A percentile compares a stretch with the other conserved stretches of the same genome.
Evolutionary conservation across 768 basidiomycete genomes (phyloP).

Genomic region (Hemileccinum rubropunctum): DNA sequence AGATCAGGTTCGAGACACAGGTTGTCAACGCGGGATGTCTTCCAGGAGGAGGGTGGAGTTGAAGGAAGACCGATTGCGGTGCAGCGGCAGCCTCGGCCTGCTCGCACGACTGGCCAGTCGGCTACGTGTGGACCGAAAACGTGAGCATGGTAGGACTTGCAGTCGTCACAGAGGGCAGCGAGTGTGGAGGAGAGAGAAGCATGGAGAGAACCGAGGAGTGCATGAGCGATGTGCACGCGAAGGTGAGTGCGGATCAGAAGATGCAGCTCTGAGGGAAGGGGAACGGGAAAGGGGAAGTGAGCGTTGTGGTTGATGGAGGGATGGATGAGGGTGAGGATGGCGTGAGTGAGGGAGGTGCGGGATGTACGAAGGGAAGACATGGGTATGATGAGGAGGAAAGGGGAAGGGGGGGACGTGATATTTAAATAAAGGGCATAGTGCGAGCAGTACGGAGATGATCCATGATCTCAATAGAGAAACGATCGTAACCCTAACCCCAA

Average conservation of each 20-base stretch:
- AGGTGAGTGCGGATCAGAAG: slow-evolving; percentile 50
- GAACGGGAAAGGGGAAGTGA: slow-evolving; percentile 20
- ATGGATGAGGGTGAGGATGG: slow-evolving; percentile 49
- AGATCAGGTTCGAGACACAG: slow-evolving; percentile 16
- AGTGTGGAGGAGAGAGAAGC: slow-evolving; percentile 35
- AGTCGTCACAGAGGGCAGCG: slow-evolving; percentile 43
- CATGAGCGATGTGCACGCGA: slow-evolving; percentile 39
- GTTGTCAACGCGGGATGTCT: slow-evolving; percentile 3
- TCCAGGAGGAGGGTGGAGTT: slow-evolving; percentile 5
- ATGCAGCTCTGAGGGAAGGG: slow-evolving; percentile 52
- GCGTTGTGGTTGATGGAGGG: slow-evolving; percentile 37
- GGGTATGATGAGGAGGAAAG: not conserved
- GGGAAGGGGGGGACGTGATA: slow-evolving; percentile 1
- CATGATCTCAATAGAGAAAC: slow-evolving; percentile 11
- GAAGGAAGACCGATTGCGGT: slow-evolving; percentile 21
- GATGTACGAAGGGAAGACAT: slow-evolving; percentile 34
- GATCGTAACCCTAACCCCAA: slow-evolving; percentile 33
- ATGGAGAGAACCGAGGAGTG: slow-evolving; percentile 42
- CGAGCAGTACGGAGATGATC: slow-evolving; percentile 24
- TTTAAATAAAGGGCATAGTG: slow-evolving; percentile 14
- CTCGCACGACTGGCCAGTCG: slow-evolving; percentile 51
- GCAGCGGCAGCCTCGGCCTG: slow-evolving; percentile 47
- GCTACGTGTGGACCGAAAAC: slow-evolving; percentile 53
- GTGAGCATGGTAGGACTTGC: slow-evolving; percentile 49
- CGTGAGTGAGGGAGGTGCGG: slow-evolving; percentile 48